Percentiles rank a stretch among this genome's conserved stretches.
phyloP scores from a whole-genome alignment of 768 basidiomycete genomes.

The Lactarius indigo region DNA sequence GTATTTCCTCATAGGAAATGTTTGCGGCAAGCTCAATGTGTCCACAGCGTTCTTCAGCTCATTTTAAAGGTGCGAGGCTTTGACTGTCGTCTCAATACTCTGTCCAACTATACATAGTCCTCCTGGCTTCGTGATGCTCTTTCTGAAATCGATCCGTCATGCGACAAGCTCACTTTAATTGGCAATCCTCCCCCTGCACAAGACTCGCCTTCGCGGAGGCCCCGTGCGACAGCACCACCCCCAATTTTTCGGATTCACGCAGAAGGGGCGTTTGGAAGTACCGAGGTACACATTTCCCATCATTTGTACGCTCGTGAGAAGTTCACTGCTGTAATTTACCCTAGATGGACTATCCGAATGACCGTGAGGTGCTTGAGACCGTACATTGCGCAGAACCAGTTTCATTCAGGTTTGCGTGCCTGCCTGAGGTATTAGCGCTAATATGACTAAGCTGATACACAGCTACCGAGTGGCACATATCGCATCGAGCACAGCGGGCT shows the following conservation, averaged over 20 bases:
- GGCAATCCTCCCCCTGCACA: constrained; percentile 54
- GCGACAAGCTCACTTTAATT: constrained; percentile 79
- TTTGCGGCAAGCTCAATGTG: constrained; percentile 3
- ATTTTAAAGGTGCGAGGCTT: constrained; percentile 64
- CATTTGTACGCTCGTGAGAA: not conserved
- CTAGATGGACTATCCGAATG: constrained; percentile 96
- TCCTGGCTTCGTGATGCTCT: constrained; percentile 94
- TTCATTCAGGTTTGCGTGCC: constrained; percentile 58
- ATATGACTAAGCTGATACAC: not conserved
- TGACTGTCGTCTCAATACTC: constrained; percentile 47
- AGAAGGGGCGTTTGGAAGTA: constrained; percentile 77
- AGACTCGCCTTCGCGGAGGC: constrained; percentile 26
- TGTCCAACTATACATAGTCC: constrained; percentile 45
- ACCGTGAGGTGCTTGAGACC: constrained; percentile 84
- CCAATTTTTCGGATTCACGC: constrained; percentile 80
- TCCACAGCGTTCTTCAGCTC: constrained; percentile 14
- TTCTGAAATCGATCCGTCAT: constrained; percentile 85
- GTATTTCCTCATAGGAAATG: constrained; percentile 24
- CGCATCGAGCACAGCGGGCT: constrained; percentile 62
- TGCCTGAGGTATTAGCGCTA: not conserved
- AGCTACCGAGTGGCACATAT: constrained; percentile 89
- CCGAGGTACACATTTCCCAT: constrained; percentile 54
- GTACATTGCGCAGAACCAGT: constrained; percentile 75
- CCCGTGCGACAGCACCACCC: constrained; percentile 34
- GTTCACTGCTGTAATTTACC: not conserved